These are phyloP conservation scores for Glycyrrhiza uralensis DNA, from an alignment of 306 rosid species.

Conservation along the genomic window DNA sequence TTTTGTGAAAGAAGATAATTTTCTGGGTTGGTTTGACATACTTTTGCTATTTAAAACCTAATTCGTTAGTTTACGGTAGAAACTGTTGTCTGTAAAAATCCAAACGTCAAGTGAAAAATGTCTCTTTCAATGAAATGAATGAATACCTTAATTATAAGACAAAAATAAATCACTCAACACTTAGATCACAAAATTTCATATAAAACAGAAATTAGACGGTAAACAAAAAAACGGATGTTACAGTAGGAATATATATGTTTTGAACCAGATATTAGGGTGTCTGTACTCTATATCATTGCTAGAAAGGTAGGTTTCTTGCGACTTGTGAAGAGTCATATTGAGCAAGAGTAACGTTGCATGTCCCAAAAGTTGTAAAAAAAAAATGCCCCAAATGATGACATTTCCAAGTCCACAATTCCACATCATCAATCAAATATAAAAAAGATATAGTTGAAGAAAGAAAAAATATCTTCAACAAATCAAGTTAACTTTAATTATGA, in stretches of 20 bases:
- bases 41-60: too few species aligned
- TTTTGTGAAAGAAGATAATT: too few species aligned
- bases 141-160: too few species aligned
- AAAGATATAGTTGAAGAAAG: neutral
- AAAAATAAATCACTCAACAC: too few species aligned
- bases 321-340: neutral
- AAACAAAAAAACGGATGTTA: too few species aligned
- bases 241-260: neutral
- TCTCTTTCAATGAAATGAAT: too few species aligned
- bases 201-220: too few species aligned
- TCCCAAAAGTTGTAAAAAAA: neutral
- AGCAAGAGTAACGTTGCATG: neutral
- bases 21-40: too few species aligned
- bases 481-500: neutral
- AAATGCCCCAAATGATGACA: neutral
- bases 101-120: too few species aligned
- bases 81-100: too few species aligned
- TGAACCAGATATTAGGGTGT: neutral
- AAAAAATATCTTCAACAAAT: neutral
- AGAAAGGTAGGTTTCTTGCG: neutral
- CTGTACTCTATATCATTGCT: neutral
- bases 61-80: too few species aligned
- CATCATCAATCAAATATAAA: neutral
- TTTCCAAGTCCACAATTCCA: neutral
- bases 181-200: too few species aligned